Conservation (phyloP, 1,284 basidiomycete genomes). For the Trichosporon coremiiforme region DNA sequence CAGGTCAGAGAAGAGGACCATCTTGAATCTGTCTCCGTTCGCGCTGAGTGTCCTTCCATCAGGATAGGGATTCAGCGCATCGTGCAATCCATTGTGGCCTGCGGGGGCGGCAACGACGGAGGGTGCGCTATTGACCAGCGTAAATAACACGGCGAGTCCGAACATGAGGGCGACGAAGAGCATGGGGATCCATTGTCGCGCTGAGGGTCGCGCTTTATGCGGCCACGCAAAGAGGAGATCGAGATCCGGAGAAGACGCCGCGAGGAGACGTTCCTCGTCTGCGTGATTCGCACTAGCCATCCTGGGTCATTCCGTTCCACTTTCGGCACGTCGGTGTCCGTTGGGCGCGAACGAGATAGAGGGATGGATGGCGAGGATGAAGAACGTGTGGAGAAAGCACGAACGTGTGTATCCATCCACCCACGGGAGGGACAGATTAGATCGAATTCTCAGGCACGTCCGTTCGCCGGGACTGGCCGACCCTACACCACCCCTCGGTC, state of each 20-base stretch:
- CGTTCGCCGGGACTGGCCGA: too few relatives aligned
- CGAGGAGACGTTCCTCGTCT: not conserved
- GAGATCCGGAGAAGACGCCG: not conserved
- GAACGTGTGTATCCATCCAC: too few relatives aligned
- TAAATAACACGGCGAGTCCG: not conserved
- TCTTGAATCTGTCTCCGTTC: slow-evolving; percentile 32
- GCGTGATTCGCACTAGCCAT: not conserved
- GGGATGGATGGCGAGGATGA: not conserved
- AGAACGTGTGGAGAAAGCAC: slow-evolving; percentile 10
- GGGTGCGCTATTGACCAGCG: too few relatives aligned
- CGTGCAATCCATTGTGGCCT: not conserved
- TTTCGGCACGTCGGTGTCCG: too few relatives aligned
- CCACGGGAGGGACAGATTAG: too few relatives aligned
- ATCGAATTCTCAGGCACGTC: too few relatives aligned
- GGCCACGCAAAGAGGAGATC: too few relatives aligned
- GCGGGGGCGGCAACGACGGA: not conserved
- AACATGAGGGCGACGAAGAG: not conserved
- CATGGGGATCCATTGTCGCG: not conserved
- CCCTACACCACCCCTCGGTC: too few relatives aligned
- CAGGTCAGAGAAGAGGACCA: slow-evolving; percentile 34
- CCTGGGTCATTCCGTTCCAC: not conserved
- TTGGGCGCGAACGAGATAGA: too few relatives aligned
- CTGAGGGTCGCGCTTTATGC: too few relatives aligned
- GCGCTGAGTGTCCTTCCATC: slow-evolving; percentile 27
- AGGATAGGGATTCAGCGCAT: slow-evolving; percentile 21